Evolutionary conservation across 371 early-diverging fungal genomes (phyloP).

Genomic region (Mucor sp.): DNA sequence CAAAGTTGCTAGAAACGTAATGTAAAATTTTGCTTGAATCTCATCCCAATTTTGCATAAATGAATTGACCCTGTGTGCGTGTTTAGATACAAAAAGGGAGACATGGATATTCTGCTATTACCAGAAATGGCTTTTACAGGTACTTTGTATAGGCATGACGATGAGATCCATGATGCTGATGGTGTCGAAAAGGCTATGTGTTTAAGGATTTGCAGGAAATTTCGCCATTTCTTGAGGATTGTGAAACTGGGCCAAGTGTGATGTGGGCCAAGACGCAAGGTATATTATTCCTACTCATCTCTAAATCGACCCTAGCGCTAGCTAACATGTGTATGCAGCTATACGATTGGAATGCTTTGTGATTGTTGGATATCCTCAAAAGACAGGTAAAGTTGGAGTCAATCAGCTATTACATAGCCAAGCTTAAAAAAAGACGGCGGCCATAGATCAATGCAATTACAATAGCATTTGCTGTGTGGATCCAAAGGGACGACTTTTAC

Average conservation of each 20-base stretch:
- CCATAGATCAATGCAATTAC: slow-evolving; percentile 34
- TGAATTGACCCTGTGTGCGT: not conserved
- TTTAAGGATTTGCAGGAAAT: slow-evolving; percentile 61
- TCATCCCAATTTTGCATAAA: not conserved
- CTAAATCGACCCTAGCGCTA: not conserved
- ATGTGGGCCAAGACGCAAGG: slow-evolving; percentile 68
- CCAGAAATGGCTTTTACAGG: slow-evolving; percentile 84
- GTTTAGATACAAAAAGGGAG: slow-evolving; percentile 49
- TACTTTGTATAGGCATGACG: slow-evolving; percentile 11
- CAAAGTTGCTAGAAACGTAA: slow-evolving; percentile 32
- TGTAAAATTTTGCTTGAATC: not conserved
- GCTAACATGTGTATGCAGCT: slow-evolving; percentile 31
- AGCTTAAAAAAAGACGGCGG: not conserved
- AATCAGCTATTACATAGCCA: too few relatives aligned
- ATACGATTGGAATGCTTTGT: slow-evolving; percentile 57
- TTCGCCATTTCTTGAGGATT: slow-evolving; percentile 56
- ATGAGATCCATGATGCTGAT: not conserved
- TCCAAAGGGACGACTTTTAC: slow-evolving; percentile 48
- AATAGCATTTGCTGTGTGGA: slow-evolving; percentile 66
- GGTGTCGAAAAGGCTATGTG: slow-evolving; percentile 56
- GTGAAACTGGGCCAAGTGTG: slow-evolving; percentile 58
- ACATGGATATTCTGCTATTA: slow-evolving; percentile 68
- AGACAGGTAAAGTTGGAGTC: slow-evolving; percentile 8
- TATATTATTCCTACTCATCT: slow-evolving; percentile 22
- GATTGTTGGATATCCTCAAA: slow-evolving; percentile 72